A percentile compares a stretch with the other conserved stretches of the same genome.
Conservation (phyloP, 2,329 filamentous ascomycete species). For the Pseudocercospora vitis region DNA sequence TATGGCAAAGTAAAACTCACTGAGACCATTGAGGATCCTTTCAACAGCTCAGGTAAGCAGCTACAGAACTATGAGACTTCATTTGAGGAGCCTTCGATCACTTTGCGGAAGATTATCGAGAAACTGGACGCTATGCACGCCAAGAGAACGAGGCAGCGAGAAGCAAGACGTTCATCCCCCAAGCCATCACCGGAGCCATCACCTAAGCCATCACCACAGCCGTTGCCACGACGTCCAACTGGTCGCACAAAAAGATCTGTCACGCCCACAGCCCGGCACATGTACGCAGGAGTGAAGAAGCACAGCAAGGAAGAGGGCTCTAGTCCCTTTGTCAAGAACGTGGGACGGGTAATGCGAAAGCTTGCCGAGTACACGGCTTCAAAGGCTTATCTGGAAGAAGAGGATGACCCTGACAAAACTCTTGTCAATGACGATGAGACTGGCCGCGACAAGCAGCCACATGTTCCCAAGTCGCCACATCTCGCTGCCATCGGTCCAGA, state of each 20-base stretch:
- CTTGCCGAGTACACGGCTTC: not conserved
- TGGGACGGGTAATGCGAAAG: not conserved
- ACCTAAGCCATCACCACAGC: too few relatives aligned
- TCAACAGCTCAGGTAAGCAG: not conserved
- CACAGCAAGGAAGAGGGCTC: too few relatives aligned
- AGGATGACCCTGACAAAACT: constrained; percentile 17
- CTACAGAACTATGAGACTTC: too few relatives aligned
- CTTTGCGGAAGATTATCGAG: too few relatives aligned
- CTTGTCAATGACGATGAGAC: not conserved
- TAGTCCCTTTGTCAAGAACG: not conserved
- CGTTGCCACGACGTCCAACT: too few relatives aligned
- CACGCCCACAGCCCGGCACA: too few relatives aligned
- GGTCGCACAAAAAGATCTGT: too few relatives aligned
- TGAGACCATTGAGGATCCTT: constrained; percentile 5
- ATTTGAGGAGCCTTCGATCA: too few relatives aligned
- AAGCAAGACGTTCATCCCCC: too few relatives aligned
- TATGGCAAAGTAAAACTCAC: constrained; percentile 17
- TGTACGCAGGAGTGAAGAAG: too few relatives aligned
- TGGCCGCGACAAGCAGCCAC: not conserved
- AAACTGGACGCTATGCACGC: not conserved
- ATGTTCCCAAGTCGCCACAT: not conserved
- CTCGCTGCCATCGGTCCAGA: not conserved
- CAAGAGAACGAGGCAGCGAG: too few relatives aligned
- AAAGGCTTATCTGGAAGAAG: not conserved
- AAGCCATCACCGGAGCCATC: too few relatives aligned